Evolutionary conservation across 2,329 filamentous ascomycete species (phyloP).

Genomic region (Microcyclospora pomicola): DNA sequence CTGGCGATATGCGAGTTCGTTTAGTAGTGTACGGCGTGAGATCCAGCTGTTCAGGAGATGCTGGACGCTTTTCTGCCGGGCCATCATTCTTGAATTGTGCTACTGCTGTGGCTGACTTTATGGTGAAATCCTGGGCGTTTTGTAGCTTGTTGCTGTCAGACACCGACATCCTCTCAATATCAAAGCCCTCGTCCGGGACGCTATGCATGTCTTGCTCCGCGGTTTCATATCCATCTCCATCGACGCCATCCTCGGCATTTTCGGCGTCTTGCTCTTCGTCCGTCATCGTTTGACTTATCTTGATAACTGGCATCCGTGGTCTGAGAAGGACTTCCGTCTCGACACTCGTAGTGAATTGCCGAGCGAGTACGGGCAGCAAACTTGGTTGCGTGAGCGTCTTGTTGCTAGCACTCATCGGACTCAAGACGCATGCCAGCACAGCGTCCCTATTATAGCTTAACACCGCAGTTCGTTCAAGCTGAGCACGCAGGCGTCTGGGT

Average conservation of each 20-base stretch:
- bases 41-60: too few relatives aligned
- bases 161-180: background rate
- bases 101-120: background rate
- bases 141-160: background rate
- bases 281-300: constrained; percentile 2
- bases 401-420: constrained; percentile 50
- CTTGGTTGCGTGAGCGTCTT: constrained; percentile 40
- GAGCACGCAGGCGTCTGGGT: constrained; percentile 55
- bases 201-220: background rate
- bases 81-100: background rate
- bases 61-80: background rate
- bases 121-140: background rate
- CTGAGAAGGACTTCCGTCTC: constrained; percentile 58
- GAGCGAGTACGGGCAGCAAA: constrained; percentile 65
- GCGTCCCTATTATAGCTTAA: constrained; percentile 53
- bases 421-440: constrained; percentile 70
- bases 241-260: constrained; percentile 16
- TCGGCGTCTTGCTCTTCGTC: constrained; percentile 1
- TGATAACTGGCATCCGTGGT: constrained; percentile 34
- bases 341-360: constrained; percentile 47
- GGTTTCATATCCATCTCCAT: constrained; percentile 1
- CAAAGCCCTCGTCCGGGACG: background rate
- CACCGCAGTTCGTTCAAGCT: constrained; percentile 71
- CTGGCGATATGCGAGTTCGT: too few relatives aligned
- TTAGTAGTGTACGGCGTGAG: too few relatives aligned